A percentile compares a stretch with the other conserved stretches of the same genome.
These are phyloP conservation scores for Beauveria asiatica DNA, from an alignment of 2,329 filamentous ascomycete species.

Conservation along the genomic window DNA sequence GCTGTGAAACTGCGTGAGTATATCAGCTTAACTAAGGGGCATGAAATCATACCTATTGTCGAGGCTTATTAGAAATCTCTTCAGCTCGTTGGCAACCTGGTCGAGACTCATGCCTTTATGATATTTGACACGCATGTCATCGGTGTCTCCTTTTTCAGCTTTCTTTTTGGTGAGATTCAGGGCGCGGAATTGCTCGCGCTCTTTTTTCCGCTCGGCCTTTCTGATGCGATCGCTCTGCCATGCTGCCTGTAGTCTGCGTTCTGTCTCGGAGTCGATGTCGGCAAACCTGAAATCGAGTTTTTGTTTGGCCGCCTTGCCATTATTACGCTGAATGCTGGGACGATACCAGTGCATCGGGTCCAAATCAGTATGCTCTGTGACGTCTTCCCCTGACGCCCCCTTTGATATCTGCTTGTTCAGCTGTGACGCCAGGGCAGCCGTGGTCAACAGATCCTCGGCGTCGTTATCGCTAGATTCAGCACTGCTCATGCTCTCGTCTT, in stretches of 20 bases:
- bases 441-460: not conserved
- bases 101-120: slow-evolving; percentile 60
- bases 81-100: slow-evolving; percentile 65
- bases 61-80: slow-evolving; percentile 56
- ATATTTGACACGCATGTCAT: slow-evolving; percentile 63
- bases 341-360: slow-evolving; percentile 80
- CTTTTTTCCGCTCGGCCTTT: slow-evolving; percentile 62
- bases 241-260: slow-evolving; percentile 46
- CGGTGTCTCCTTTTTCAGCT: slow-evolving; percentile 40
- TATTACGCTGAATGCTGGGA: slow-evolving; percentile 54
- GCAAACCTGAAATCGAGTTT: slow-evolving; percentile 36
- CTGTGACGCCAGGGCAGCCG: not conserved
- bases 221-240: slow-evolving; percentile 62
- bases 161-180: slow-evolving; percentile 57
- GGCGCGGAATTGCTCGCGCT: slow-evolving; percentile 59
- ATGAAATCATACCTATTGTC: slow-evolving; percentile 45
- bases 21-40: not conserved
- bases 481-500: not conserved
- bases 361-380: slow-evolving; percentile 52
- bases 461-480: not conserved
- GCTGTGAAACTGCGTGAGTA: slow-evolving; percentile 44
- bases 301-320: slow-evolving; percentile 53
- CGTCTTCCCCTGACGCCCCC: not conserved
- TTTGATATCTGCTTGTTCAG: slow-evolving; percentile 31
- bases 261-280: slow-evolving; percentile 58